These are phyloP conservation scores for Gypsophila paniculata DNA, from an alignment of 179 eudicot genomes.

Conservation along the genomic window DNA sequence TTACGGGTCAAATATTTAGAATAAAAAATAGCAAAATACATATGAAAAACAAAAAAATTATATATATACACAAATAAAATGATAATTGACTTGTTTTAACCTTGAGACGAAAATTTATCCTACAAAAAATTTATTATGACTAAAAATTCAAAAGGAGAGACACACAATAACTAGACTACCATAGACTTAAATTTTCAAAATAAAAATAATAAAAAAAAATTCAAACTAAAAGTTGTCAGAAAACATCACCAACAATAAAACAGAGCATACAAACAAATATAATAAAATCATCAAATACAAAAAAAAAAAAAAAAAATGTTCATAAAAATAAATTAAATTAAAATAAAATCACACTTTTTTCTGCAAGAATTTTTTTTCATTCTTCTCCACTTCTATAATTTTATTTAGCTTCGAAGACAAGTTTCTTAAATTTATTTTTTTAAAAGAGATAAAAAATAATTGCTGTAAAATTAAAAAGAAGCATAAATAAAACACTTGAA, in stretches of 20 bases:
- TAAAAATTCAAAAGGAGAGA: too few relatives aligned
- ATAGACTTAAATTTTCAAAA: neutral
- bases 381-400: constrained; percentile 2
- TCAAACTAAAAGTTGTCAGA: constrained; percentile 10
- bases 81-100: too few relatives aligned
- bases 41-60: neutral
- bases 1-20: too few relatives aligned
- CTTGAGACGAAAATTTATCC: too few relatives aligned
- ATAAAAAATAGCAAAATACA: too few relatives aligned
- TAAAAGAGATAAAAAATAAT: neutral
- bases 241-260: neutral
- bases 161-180: neutral
- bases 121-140: too few relatives aligned
- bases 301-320: neutral
- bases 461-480: neutral
- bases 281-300: neutral
- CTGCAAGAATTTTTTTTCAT: neutral
- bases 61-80: too few relatives aligned
- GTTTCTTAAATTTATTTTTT: neutral
- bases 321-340: neutral
- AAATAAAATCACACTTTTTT: constrained; percentile 1
- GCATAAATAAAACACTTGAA: neutral
- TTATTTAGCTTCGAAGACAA: neutral
- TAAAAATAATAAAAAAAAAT: neutral
- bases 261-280: constrained; percentile 4